Evolutionary conservation across 257 asterid genomes (phyloP), one percentile per base, ranked within the genome.

Genomic region (Nicotiana knightiana): DNA sequence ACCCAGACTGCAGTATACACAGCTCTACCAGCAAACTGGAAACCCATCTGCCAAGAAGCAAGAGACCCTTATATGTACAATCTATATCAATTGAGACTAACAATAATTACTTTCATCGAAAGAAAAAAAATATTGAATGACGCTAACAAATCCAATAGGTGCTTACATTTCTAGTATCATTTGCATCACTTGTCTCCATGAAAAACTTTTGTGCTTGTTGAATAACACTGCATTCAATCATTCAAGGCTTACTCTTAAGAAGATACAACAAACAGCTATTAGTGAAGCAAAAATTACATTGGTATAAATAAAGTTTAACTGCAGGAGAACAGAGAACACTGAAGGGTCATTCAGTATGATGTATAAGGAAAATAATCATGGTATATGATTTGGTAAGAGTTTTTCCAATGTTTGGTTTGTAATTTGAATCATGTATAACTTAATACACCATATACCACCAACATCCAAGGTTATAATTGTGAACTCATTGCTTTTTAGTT

Each of bases 21-120:
- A 80, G 97, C 97, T 90, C 82, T 94, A 57, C 98, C 98, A 33
- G 98, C 98, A 89, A 94, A 94, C 80, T 94, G 98, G 89, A 96
- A 93, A 82, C 98, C 98, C 97, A 94, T 93, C 99, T 94, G 93
- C 61, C 55, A 73, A 59, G 81, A 82, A 84, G 79, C 79, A 87
- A 85, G 55, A 82, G 55, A 68, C 48, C 26, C 43, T n/a, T 59
- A 73, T 35, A 33, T 17, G 59, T n/a, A 81, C 35, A 68, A 21
- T 11, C 26, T 15, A 75, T 51, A 53, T 51, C 48, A 51, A 75
- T 0, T 51, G 64, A 75, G 80, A 75, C 64, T 75, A 46, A 51
- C 80, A 75, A 75, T 0, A 75, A 51, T 28, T 75, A 51, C 64
- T 75, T 75, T 16, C 80, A 75, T 26, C 5, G 8, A 75, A 51